phyloP scores from a whole-genome alignment of 2,329 filamentous ascomycete genomes.

The Fusarium burgessii region DNA sequence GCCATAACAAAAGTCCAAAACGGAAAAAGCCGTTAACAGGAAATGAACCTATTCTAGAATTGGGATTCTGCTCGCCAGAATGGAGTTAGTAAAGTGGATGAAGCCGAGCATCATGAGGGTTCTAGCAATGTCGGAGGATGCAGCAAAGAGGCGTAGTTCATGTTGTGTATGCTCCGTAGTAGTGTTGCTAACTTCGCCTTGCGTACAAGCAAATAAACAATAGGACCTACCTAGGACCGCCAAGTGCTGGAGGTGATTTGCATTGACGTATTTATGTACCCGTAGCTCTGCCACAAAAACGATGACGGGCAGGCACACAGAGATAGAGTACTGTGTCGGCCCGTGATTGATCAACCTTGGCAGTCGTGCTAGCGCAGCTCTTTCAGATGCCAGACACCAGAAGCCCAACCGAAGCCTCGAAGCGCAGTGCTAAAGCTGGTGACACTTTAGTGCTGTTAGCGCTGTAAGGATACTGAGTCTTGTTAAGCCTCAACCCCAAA shows the following conservation, averaged over 20 bases:
- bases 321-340: constrained; percentile 15
- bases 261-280: background rate
- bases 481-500: constrained; percentile 32
- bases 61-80: constrained; percentile 25
- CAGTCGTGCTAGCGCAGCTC: constrained; percentile 24
- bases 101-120: constrained; percentile 20
- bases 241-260: constrained; percentile 1
- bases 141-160: constrained; percentile 27
- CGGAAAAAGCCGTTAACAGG: constrained; percentile 29
- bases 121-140: constrained; percentile 18
- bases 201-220: constrained; percentile 3
- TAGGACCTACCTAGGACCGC: background rate
- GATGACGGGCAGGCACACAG: background rate
- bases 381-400: constrained; percentile 35
- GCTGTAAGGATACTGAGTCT: constrained; percentile 5
- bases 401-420: constrained; percentile 32
- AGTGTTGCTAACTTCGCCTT: constrained; percentile 9
- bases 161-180: background rate
- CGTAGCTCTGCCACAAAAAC: background rate
- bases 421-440: constrained; percentile 18
- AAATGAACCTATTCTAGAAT: constrained; percentile 34
- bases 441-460: constrained; percentile 7
- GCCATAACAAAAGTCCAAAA: constrained; percentile 27
- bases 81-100: constrained; percentile 33
- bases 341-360: constrained; percentile 31